A percentile compares a stretch with the other conserved stretches of the same genome.
Evolutionary conservation across 208 protist species (phyloP).

Genomic region (Eutreptiella sp.): DNA sequence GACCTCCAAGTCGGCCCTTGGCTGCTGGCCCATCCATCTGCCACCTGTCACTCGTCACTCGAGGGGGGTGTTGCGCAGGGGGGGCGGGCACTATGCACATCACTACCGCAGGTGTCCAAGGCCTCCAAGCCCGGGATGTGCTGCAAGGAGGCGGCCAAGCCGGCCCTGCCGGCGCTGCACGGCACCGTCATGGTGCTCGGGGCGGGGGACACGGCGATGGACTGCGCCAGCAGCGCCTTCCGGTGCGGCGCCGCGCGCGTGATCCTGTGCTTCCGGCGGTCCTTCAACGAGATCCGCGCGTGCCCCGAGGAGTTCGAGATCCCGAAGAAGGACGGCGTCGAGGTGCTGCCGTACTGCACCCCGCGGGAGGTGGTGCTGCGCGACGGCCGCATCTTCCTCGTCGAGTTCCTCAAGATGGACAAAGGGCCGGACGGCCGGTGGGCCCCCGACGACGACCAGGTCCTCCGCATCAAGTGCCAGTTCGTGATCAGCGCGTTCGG

Average conservation of each 20-base stretch:
- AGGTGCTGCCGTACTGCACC: constrained; percentile 63
- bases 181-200: constrained; percentile 77
- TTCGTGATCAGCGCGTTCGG: constrained; percentile 75
- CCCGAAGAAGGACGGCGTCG: constrained; percentile 50
- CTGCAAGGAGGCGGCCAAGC: constrained; percentile 34
- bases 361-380: constrained; percentile 48
- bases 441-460: constrained; percentile 57
- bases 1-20: too few species aligned
- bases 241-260: constrained; percentile 62
- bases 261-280: constrained; percentile 56
- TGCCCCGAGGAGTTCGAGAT: constrained; percentile 55
- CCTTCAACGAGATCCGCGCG: constrained; percentile 61
- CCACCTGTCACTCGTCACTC: too few species aligned
- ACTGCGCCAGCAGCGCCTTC: constrained; percentile 63
- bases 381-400: constrained; percentile 43
- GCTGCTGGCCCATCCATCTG: too few species aligned
- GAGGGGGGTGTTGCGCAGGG: too few species aligned
- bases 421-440: constrained; percentile 53
- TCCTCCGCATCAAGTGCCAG: constrained; percentile 64
- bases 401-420: constrained; percentile 67
- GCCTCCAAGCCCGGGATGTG: constrained; percentile 61
- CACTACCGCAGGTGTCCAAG: constrained; percentile 40
- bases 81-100: too few species aligned
- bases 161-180: constrained; percentile 45
- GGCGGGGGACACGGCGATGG: constrained; percentile 80